A percentile compares a stretch with the other conserved stretches of the same genome.
Evolutionary conservation across 108 stramenopile genomes (phyloP).

Genomic region (Parietichytrium sp.): DNA sequence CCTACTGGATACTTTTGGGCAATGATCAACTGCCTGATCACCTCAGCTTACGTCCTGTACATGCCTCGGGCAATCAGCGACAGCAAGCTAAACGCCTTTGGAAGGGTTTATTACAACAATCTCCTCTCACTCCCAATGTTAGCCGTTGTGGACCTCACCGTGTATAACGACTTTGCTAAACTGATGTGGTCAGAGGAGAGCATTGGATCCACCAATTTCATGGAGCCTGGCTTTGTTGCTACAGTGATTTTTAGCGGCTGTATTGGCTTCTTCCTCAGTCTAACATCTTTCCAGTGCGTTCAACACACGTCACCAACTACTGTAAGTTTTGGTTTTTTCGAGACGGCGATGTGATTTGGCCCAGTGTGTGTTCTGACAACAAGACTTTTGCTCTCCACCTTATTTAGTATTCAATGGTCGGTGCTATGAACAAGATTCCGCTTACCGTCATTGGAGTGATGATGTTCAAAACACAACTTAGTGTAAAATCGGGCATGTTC

Average conservation of each 20-base stretch:
- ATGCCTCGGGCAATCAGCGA: slow-evolving; percentile 88
- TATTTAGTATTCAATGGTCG: slow-evolving; percentile 94
- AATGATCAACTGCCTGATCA: slow-evolving; percentile 82
- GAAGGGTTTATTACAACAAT: slow-evolving; percentile 99
- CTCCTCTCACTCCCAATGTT: slow-evolving; percentile 77
- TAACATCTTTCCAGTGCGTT: slow-evolving; percentile 26
- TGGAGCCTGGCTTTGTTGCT: neutral
- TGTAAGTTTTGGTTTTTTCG: too few relatives aligned
- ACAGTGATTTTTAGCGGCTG: neutral
- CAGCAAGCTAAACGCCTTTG: slow-evolving; percentile 86
- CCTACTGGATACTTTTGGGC: slow-evolving; percentile 89
- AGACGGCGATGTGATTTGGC: too few relatives aligned
- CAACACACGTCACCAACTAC: slow-evolving; percentile 28
- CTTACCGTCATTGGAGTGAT: slow-evolving; percentile 79
- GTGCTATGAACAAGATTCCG: slow-evolving; percentile 92
- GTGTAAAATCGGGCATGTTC: slow-evolving; percentile 71
- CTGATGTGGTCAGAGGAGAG: neutral
- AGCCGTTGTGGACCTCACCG: slow-evolving; percentile 68
- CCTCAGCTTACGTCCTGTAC: slow-evolving; percentile 89
- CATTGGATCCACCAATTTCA: neutral
- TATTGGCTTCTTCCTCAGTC: slow-evolving; percentile 26
- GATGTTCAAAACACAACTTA: slow-evolving; percentile 79
- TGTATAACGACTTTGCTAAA: neutral
- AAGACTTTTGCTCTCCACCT: too few relatives aligned
- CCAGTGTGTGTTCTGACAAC: too few relatives aligned